A percentile compares a stretch with the other conserved stretches of the same genome.
phyloP scores from a whole-genome alignment of 176 grass and related monocot species.

The Paspalum vaginatum region DNA sequence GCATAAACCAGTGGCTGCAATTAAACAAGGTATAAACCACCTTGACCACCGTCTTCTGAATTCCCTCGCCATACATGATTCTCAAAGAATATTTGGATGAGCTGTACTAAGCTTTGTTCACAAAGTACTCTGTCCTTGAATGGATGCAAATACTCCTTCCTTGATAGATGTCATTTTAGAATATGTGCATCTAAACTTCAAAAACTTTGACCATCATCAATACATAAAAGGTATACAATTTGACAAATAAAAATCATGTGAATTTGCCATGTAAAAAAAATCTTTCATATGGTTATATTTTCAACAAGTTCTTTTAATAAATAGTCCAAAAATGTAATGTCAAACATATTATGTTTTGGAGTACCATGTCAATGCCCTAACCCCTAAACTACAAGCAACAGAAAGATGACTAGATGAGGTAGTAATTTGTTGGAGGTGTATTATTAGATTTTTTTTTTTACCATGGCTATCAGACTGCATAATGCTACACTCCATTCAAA shows the following conservation, averaged over 20 bases:
- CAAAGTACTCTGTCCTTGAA: not conserved
- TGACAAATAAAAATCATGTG: not conserved
- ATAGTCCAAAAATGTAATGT: not conserved
- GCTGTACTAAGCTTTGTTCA: not conserved
- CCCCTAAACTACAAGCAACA: not conserved
- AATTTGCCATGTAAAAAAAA: not conserved
- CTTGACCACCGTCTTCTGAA: not conserved
- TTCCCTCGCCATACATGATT: not conserved
- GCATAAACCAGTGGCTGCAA: conserved; percentile 97
- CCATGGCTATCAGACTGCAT: not conserved
- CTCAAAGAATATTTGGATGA: not conserved
- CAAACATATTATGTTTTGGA: not conserved
- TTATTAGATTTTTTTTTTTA: not conserved
- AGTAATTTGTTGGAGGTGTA: not conserved
- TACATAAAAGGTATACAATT: not conserved
- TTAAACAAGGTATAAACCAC: conserved; percentile 75
- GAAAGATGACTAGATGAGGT: not conserved
- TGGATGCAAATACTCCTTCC: no score
- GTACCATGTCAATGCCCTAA: not conserved
- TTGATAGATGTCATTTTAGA: not conserved
- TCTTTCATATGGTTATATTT: not conserved
- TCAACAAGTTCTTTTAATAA: not conserved
- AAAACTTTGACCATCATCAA: not conserved
- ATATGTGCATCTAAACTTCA: not conserved
- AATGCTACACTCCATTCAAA: not conserved